phyloP scores from a whole-genome alignment of 148 eudicot species.

The Chenopodium berlandieri region DNA sequence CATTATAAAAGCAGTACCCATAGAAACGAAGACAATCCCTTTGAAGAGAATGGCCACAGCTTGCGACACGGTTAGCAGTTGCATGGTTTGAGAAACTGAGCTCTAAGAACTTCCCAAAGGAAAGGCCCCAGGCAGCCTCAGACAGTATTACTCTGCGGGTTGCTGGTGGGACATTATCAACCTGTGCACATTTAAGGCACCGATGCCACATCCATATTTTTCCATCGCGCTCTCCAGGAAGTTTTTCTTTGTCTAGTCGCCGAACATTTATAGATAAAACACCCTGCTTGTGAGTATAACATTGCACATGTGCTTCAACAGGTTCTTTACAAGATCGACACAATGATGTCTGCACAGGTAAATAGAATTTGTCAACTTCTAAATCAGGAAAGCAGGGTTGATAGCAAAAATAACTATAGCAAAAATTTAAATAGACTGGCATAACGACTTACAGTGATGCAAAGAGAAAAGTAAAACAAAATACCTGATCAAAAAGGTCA shows the following conservation, averaged over 20 bases:
- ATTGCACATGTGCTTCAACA: conserved; percentile 84
- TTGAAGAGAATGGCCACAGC: conserved; percentile 97
- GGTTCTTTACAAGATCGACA: conserved; percentile 87
- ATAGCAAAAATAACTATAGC: background rate
- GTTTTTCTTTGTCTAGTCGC: conserved; percentile 54
- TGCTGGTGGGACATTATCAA: conserved; percentile 85
- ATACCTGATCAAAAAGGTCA: conserved; percentile 90
- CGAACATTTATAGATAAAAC: conserved; percentile 85
- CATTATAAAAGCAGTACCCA: conserved; percentile 45
- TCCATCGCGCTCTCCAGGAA: conserved; percentile 85
- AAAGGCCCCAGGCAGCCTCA: conserved; percentile 98
- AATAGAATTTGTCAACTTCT: background rate
- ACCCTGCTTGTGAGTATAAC: conserved; percentile 89
- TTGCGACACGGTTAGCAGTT: conserved; percentile 93
- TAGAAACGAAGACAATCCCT: conserved; percentile 95
- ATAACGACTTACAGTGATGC: conserved; percentile 38
- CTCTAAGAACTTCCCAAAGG: conserved; percentile 94
- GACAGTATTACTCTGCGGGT: conserved; percentile 82
- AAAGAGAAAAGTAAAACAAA: conserved; percentile 20
- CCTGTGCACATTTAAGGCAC: conserved; percentile 74
- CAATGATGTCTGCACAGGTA: conserved; percentile 49
- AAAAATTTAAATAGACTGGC: background rate
- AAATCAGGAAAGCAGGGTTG: background rate
- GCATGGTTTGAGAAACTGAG: conserved; percentile 96
- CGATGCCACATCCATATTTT: conserved; percentile 99